Conservation (phyloP, 1,139 yeast species). For the Blastobotrys ciferrii region DNA sequence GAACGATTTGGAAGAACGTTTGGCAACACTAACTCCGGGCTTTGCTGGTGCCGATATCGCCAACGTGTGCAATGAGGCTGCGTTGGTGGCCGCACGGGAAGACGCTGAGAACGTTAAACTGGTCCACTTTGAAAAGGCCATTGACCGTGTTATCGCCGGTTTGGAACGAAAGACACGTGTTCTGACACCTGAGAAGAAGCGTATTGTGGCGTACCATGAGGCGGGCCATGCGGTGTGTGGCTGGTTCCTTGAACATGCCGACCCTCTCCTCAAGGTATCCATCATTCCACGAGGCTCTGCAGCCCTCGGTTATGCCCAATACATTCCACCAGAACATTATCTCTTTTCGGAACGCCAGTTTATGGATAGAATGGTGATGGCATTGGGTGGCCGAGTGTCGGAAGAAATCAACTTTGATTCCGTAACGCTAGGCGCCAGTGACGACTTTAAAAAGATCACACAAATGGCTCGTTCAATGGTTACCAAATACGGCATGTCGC, state of each 20-base stretch:
- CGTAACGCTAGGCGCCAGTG: conserved; percentile 94
- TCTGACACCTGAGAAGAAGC: conserved; percentile 78
- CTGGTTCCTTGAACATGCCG: conserved; percentile 87
- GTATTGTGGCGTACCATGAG: conserved; percentile 92
- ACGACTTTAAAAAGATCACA: conserved; percentile 96
- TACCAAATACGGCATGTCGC: conserved; percentile 86
- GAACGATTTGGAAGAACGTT: conserved; percentile 69
- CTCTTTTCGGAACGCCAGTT: conserved; percentile 76
- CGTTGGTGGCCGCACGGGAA: conserved; percentile 88
- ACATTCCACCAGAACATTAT: conserved; percentile 90
- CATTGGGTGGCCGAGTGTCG: conserved; percentile 93
- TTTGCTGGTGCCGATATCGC: conserved; percentile 98
- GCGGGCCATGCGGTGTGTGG: conserved; percentile 99
- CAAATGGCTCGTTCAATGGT: conserved; percentile 94
- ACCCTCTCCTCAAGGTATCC: conserved; percentile 90
- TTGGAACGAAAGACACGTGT: conserved; percentile 87
- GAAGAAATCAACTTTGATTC: conserved; percentile 88
- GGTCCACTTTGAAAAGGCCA: conserved; percentile 88
- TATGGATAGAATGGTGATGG: conserved; percentile 90
- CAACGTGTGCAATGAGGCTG: conserved; percentile 95
- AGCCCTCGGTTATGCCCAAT: conserved; percentile 97
- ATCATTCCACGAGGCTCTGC: conserved; percentile 97
- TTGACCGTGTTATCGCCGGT: conserved; percentile 96
- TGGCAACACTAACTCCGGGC: conserved; percentile 96
- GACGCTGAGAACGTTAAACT: conserved; percentile 67